A percentile compares a stretch with the other conserved stretches of the same genome.
Evolutionary conservation across 208 protist species (phyloP).

Genomic region (Trypanosomatidae sp.): DNA sequence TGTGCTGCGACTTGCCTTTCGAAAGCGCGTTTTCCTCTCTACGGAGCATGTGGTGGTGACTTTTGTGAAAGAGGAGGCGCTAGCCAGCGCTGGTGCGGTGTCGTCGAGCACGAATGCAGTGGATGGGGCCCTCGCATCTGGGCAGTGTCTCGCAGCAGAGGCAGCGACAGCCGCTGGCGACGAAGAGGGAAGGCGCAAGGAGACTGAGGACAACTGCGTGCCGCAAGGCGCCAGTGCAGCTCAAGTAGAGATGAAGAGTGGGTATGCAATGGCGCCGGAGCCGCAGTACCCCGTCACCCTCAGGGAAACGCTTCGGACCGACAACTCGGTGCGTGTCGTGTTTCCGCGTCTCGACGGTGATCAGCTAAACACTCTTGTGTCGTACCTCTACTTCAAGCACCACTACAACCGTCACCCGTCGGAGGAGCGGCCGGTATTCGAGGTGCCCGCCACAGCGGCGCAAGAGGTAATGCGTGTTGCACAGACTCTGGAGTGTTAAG

Average conservation of each 20-base stretch:
- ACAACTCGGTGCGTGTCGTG: slow-evolving; percentile 40
- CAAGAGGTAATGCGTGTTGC: slow-evolving; percentile 83
- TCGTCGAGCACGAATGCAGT: background rate
- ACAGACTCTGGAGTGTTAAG: slow-evolving; percentile 61
- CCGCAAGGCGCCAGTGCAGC: background rate
- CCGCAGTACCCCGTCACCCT: slow-evolving; percentile 16
- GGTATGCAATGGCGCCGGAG: background rate
- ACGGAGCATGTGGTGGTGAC: slow-evolving; percentile 32
- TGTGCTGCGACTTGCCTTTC: slow-evolving; percentile 55
- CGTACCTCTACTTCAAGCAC: slow-evolving; percentile 89
- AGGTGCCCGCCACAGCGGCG: slow-evolving; percentile 50
- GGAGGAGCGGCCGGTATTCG: slow-evolving; percentile 56
- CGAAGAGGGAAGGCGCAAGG: background rate
- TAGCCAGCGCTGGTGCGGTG: background rate
- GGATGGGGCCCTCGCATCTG: background rate
- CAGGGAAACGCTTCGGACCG: slow-evolving; percentile 36
- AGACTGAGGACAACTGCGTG: background rate
- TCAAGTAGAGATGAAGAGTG: background rate
- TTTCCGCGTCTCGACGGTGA: slow-evolving; percentile 52
- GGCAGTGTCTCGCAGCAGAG: background rate
- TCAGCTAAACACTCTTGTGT: slow-evolving; percentile 63
- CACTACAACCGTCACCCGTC: slow-evolving; percentile 58
- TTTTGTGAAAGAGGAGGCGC: slow-evolving; percentile 21
- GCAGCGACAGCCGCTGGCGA: background rate
- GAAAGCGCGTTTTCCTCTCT: slow-evolving; percentile 34